A percentile compares a stretch with the other conserved stretches of the same genome.
Evolutionary conservation across 164 flowering plant genomes (phyloP).

Genomic region (Vitis labrusca): DNA sequence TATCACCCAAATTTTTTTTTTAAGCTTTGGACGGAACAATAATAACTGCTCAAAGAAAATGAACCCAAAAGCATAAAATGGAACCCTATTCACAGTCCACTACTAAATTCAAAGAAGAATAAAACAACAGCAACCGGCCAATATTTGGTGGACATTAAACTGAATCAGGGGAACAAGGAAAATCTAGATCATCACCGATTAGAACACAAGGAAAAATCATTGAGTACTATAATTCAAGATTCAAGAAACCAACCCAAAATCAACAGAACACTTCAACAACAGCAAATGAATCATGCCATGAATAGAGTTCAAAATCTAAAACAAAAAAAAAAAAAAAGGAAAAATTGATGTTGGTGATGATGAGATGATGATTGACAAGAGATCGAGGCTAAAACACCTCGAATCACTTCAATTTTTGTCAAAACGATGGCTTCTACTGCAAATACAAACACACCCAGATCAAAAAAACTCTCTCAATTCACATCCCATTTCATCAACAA

Average conservation of each 20-base stretch:
- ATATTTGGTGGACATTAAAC: not conserved
- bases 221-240: not conserved
- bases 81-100: not conserved
- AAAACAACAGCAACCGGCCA: not conserved
- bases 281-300: not conserved
- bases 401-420: not conserved
- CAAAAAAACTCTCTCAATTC: constrained; percentile 14
- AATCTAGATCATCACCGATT: not conserved
- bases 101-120: not conserved
- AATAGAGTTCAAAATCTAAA: not conserved
- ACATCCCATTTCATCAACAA: constrained; percentile 10
- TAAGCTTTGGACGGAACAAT: not conserved
- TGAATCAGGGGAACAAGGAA: not conserved
- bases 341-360: not conserved
- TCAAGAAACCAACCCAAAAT: constrained; percentile 5
- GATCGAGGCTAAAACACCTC: constrained; percentile 4
- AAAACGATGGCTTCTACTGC: not conserved
- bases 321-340: not conserved
- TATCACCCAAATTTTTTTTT: not conserved
- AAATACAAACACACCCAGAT: constrained; percentile 18
- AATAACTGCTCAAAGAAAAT: not conserved
- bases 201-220: not conserved
- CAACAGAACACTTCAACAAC: no score
- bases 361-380: constrained; percentile 3
- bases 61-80: not conserved